Evolutionary conservation across 176 grass and related monocot species (phyloP), one percentile per base, ranked within the genome.

Genomic region (Zoysia japonica): DNA sequence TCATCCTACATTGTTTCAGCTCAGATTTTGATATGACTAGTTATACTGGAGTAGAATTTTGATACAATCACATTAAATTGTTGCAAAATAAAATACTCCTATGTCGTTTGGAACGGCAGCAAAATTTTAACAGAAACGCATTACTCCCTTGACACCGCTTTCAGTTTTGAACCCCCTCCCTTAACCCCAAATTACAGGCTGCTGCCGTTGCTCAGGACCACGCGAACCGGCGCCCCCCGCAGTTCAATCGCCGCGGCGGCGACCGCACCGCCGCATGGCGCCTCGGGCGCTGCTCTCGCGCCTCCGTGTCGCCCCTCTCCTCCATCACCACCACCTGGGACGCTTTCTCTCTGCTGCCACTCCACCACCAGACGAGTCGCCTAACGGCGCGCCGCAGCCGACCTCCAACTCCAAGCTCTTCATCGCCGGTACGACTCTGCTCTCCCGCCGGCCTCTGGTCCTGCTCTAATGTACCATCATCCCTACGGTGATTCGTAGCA

Each of bases 331-430:
- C 60, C n/a, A 50, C 12, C 11, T 72, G 10, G 42, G 67, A 16
- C 60, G 78, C 59, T 17, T 61, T 77, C 19, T 85, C 59, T 85
- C 87, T 28, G 57, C 74, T 42, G 61, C n/a, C 40, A 41, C 71
- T 54, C 36, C 76, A 38, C 48, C 72, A 41, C 52, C 74, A 9
- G 57, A 70, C 13, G 67, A 89, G 28, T 75, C 41, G 62, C 42
- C 65, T 71, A 41, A 76, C n/a, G 47, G 36, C 48, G 57, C 50
- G 17, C 71, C 81, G 16, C 53, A 81, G 20, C 76, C 82, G 70
- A 54, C 82, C 35, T 82, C 87, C 76, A 93, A 91, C 54, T 88
- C 91, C 56, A 97, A 86, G 78, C 89, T 94, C 47, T 97, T 97
- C 71, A 85, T 97, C 40, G 87, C 72, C 59, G 94, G 94, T 97